A percentile compares a stretch with the other conserved stretches of the same genome.
Evolutionary conservation across 257 asterid genomes (phyloP).

Genomic region (Ilex asprella): DNA sequence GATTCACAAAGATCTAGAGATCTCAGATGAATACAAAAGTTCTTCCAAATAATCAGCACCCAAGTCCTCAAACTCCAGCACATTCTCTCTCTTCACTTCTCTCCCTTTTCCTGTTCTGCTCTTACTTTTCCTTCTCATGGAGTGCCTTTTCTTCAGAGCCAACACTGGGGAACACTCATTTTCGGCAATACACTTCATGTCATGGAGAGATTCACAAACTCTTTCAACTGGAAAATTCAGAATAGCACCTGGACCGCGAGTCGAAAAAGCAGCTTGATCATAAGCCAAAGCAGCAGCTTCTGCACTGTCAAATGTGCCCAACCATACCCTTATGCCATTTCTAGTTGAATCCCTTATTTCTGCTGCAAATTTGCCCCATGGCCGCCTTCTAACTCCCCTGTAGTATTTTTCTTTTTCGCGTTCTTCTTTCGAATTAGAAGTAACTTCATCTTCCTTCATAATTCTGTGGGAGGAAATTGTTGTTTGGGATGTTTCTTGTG

Average conservation of each 20-base stretch:
- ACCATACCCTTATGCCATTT: background rate
- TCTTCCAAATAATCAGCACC: conserved; percentile 4
- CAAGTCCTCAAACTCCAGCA: conserved; percentile 1
- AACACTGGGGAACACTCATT: background rate
- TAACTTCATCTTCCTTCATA: background rate
- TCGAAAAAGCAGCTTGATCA: conserved; percentile 1
- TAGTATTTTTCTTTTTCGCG: background rate
- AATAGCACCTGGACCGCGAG: background rate
- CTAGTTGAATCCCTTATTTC: conserved; percentile 1
- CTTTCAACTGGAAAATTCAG: background rate
- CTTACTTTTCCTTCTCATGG: background rate
- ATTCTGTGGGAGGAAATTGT: conserved; percentile 27
- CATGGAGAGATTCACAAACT: background rate
- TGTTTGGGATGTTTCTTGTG: conserved; percentile 27
- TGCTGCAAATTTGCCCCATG: conserved; percentile 2
- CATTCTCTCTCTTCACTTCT: conserved; percentile 1
- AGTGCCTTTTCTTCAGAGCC: background rate
- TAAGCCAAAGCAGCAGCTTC: conserved; percentile 2
- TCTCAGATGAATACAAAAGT: background rate
- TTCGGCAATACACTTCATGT: background rate
- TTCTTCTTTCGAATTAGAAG: background rate
- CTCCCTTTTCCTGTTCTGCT: background rate
- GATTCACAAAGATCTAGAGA: background rate
- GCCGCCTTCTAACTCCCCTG: background rate
- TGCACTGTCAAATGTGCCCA: conserved; percentile 1